Conservation (phyloP, 495 filamentous ascomycete species). For the Cercophora newfieldiana region DNA sequence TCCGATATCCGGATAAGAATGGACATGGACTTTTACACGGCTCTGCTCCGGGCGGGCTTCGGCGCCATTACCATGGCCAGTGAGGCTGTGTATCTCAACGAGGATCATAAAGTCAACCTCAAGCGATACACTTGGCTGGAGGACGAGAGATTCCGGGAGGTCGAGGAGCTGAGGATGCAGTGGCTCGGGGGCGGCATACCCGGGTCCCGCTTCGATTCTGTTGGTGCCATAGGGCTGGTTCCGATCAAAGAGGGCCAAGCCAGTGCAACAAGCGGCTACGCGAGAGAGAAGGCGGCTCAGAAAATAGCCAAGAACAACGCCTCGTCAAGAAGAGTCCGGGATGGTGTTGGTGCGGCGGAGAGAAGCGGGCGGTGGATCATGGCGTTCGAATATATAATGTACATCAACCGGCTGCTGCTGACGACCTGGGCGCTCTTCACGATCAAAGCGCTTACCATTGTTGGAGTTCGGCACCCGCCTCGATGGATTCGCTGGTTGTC, state of each 20-base stretch:
- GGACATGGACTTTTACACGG: conserved; percentile 93
- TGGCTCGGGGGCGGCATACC: conserved; percentile 47
- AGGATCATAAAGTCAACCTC: conserved; percentile 74
- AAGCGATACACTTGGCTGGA: conserved; percentile 90
- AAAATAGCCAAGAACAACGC: conserved; percentile 50
- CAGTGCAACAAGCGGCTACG: conserved; percentile 61
- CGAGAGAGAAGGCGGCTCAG: conserved; percentile 60
- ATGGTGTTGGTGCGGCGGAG: conserved; percentile 76
- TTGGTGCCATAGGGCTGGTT: conserved; percentile 54
- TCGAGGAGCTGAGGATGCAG: conserved; percentile 59
- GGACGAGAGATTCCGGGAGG: conserved; percentile 67
- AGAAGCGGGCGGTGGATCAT: conserved; percentile 71
- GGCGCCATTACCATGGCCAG: conserved; percentile 85
- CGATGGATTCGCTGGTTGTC: conserved; percentile 60
- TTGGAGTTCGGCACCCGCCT: conserved; percentile 64
- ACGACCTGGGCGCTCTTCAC: conserved; percentile 58
- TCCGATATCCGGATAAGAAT: conserved; percentile 73
- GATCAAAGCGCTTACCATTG: conserved; percentile 54
- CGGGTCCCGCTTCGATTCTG: conserved; percentile 46
- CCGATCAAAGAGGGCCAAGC: conserved; percentile 48
- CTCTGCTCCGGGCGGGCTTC: conserved; percentile 82
- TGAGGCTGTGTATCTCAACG: conserved; percentile 93
- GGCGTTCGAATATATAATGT: conserved; percentile 70
- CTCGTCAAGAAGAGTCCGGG: conserved; percentile 40
- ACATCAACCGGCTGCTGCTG: conserved; percentile 66